phyloP scores from a whole-genome alignment of 2,329 filamentous ascomycete species.

The Botrytis fragariae region DNA sequence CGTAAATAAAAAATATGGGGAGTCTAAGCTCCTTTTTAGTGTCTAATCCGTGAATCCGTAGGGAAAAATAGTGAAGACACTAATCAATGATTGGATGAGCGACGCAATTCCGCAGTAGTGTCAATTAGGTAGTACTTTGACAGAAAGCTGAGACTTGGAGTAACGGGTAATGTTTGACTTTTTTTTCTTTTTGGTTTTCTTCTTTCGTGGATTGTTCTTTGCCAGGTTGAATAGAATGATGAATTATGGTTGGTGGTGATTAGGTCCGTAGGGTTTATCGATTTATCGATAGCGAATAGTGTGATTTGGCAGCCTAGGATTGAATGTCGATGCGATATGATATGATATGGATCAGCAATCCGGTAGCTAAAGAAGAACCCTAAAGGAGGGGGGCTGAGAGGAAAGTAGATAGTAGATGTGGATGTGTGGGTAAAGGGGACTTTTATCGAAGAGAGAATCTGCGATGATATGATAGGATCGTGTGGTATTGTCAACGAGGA shows the following conservation, averaged over 20 bases:
- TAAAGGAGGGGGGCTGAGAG: neutral
- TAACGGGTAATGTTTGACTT: neutral
- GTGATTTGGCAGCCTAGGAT: neutral
- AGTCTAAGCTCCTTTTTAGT: conserved; percentile 16
- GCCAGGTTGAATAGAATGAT: conserved; percentile 3
- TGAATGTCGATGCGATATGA: conserved; percentile 14
- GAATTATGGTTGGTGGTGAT: conserved; percentile 2
- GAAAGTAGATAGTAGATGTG: neutral
- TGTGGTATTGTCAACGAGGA: conserved; percentile 6
- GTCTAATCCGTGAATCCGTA: conserved; percentile 1
- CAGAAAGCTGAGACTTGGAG: conserved; percentile 13
- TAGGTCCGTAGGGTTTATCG: conserved; percentile 10
- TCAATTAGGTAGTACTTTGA: neutral
- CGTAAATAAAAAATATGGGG: neutral
- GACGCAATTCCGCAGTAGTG: conserved; percentile 4
- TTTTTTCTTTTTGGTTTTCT: neutral
- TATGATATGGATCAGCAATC: conserved; percentile 19
- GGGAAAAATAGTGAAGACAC: neutral
- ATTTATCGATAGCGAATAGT: conserved; percentile 13
- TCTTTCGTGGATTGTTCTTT: neutral
- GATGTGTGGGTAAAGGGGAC: conserved; percentile 1
- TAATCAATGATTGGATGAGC: neutral
- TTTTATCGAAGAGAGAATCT: conserved; percentile 4
- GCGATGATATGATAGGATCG: conserved; percentile 8
- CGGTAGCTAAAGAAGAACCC: conserved; percentile 1